These are phyloP conservation scores for Seiridium unicorne DNA, from an alignment of 2,329 filamentous ascomycete genomes.

Conservation along the genomic window DNA sequence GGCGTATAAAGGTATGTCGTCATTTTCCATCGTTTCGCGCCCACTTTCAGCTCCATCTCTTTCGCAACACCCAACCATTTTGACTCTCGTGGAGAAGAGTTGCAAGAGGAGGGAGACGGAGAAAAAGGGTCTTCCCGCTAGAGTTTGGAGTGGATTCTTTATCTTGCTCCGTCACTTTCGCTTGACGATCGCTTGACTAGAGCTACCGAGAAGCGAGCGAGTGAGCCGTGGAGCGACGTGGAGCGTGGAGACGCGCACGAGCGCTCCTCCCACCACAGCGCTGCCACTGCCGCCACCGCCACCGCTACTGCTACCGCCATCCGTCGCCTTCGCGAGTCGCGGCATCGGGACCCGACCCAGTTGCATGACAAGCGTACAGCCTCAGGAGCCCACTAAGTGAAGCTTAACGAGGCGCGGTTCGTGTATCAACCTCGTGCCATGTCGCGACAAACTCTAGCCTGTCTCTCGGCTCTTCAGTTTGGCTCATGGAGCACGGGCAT, in stretches of 20 bases:
- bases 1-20: conserved; percentile 58
- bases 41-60: neutral
- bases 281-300: neutral
- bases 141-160: conserved; percentile 39
- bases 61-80: neutral
- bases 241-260: neutral
- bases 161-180: conserved; percentile 18
- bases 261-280: neutral
- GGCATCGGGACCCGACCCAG: conserved; percentile 9
- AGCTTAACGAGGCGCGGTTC: neutral
- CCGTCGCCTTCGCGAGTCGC: neutral
- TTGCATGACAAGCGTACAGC: no score
- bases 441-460: conserved; percentile 14
- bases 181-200: conserved; percentile 33
- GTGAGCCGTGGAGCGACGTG: conserved; percentile 12
- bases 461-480: neutral
- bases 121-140: conserved; percentile 19
- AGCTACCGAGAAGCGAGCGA: conserved; percentile 34
- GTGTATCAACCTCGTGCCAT: neutral
- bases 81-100: neutral
- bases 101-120: neutral
- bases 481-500: no score
- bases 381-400: neutral
- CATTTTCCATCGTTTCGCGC: conserved; percentile 16
- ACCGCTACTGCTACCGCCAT: no score